phyloP scores from a whole-genome alignment of 1,284 basidiomycete genomes.

The Boletellus sp. region DNA sequence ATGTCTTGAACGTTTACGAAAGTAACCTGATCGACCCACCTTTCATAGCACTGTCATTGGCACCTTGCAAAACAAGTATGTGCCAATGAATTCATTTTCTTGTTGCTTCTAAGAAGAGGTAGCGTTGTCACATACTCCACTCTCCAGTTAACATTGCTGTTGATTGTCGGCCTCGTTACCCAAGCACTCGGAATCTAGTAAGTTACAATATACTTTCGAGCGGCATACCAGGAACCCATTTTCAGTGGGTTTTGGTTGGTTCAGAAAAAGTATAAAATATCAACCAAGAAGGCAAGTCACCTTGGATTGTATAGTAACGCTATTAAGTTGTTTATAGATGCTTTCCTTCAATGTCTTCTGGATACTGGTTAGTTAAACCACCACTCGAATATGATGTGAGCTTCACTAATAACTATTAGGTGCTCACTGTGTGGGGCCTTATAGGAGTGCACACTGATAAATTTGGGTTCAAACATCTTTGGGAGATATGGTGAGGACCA shows the following conservation, averaged over 20 bases:
- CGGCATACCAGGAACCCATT: not conserved
- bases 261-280: conserved; percentile 67
- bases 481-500: conserved; percentile 70
- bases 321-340: conserved; percentile 44
- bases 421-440: conserved; percentile 73
- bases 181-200: conserved; percentile 77
- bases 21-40: not conserved
- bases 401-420: conserved; percentile 32
- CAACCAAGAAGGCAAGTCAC: conserved; percentile 61
- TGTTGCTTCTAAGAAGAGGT: conserved; percentile 3
- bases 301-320: not conserved
- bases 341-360: conserved; percentile 69
- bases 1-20: conserved; percentile 20
- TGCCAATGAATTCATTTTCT: conserved; percentile 1
- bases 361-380: conserved; percentile 50
- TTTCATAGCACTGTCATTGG: conserved; percentile 64
- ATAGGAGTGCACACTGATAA: conserved; percentile 71
- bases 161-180: conserved; percentile 74
- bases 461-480: conserved; percentile 79
- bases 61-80: conserved; percentile 73
- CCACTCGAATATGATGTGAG: not conserved
- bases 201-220: conserved; percentile 18
- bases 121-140: conserved; percentile 64
- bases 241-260: conserved; percentile 75
- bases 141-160: conserved; percentile 61